Conservation (phyloP, 352 stramenopile species). For the Blastocystis sp. region DNA sequence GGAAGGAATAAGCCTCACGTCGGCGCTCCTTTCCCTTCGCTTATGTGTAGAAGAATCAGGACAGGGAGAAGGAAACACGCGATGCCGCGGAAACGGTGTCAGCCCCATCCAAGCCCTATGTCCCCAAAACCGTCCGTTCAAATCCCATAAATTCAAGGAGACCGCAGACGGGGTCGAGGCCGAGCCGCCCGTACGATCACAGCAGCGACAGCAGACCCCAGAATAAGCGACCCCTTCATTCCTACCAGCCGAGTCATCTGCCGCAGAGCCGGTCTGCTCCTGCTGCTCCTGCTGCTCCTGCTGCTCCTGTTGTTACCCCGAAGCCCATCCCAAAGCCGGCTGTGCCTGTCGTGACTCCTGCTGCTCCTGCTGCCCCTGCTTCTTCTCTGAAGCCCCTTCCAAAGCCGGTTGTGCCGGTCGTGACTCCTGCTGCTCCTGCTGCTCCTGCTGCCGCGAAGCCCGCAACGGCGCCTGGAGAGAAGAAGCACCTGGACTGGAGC, state of each 20-base stretch:
- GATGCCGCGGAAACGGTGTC: background rate
- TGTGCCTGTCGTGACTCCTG: background rate
- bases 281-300: too few relatives aligned
- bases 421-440: background rate
- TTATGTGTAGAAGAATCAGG: background rate
- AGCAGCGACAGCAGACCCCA: background rate
- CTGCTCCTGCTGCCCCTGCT: background rate
- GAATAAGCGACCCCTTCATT: background rate
- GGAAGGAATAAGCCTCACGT: background rate
- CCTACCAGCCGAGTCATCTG: background rate
- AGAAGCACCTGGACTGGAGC: background rate
- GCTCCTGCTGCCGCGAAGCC: too few relatives aligned
- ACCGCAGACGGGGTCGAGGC: background rate
- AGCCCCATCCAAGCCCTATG: background rate
- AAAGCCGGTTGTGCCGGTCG: background rate
- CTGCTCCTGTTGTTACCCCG: too few relatives aligned
- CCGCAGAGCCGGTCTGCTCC: too few relatives aligned
- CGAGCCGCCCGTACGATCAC: background rate
- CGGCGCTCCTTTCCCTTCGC: background rate
- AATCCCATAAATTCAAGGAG: background rate
- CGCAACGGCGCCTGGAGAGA: background rate
- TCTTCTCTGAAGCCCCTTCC: background rate
- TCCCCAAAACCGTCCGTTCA: background rate
- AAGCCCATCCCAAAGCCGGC: background rate
- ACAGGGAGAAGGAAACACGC: background rate